phyloP scores from a whole-genome alignment of 495 filamentous ascomycete species.

The Hypoxylon fragiforme region DNA sequence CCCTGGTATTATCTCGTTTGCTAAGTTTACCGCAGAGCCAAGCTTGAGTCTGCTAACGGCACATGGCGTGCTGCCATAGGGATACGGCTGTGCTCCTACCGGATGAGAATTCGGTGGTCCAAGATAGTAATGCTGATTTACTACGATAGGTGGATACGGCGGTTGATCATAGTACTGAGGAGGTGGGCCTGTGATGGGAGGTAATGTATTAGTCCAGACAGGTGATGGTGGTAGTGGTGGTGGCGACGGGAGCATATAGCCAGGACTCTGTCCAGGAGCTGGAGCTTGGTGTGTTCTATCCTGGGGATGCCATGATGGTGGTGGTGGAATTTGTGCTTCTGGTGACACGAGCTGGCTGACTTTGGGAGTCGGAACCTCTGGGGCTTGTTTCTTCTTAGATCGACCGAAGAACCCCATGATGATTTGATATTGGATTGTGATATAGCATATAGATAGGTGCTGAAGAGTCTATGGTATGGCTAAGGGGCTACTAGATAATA shows the following conservation, averaged over 20 bases:
- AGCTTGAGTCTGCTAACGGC: constrained; percentile 44
- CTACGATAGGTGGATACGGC: constrained; percentile 45
- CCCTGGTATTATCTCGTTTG: constrained; percentile 37
- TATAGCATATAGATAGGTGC: constrained; percentile 4
- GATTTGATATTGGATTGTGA: constrained; percentile 6
- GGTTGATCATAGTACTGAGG: constrained; percentile 35
- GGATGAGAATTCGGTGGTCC: constrained; percentile 34
- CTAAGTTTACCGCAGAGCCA: constrained; percentile 42
- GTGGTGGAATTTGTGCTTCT: constrained; percentile 18
- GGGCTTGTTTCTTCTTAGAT: constrained; percentile 48
- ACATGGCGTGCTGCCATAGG: constrained; percentile 19
- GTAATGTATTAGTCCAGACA: constrained; percentile 33
- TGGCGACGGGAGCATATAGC: constrained; percentile 35
- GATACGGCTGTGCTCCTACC: constrained; percentile 20
- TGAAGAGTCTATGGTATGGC: not conserved
- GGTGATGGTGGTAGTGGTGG: constrained; percentile 36
- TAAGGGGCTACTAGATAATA: constrained; percentile 17
- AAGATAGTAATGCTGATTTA: constrained; percentile 55
- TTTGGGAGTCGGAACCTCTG: constrained; percentile 18
- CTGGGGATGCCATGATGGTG: constrained; percentile 29
- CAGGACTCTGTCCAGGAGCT: constrained; percentile 37
- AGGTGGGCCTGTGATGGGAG: constrained; percentile 16
- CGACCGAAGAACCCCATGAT: constrained; percentile 52
- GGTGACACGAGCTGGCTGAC: constrained; percentile 23
- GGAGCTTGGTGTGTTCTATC: constrained; percentile 26